Percentiles rank a stretch among this genome's conserved stretches.
These are phyloP conservation scores for Bolboschoenus planiculmis DNA, from an alignment of 176 grass and related monocot genomes.

Conservation along the genomic window DNA sequence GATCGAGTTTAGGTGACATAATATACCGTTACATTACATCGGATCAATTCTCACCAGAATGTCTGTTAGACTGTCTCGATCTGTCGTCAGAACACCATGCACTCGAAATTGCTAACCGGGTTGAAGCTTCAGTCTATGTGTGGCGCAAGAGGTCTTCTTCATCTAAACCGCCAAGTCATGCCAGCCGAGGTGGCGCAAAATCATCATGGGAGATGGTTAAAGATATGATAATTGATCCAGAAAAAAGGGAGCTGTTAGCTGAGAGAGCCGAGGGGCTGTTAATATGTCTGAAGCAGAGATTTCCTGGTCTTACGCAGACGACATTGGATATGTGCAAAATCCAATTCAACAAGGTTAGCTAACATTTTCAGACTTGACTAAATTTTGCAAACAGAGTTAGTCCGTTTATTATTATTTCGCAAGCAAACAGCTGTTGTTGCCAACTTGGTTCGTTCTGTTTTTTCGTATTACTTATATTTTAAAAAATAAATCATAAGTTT, in stretches of 20 bases:
- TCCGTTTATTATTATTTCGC: not conserved
- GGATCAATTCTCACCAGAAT: conserved; percentile 80
- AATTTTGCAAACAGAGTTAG: not conserved
- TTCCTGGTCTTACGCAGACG: conserved; percentile 85
- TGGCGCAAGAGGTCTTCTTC: conserved; percentile 52
- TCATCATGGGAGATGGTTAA: conserved; percentile 88
- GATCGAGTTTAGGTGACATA: conserved; percentile 64
- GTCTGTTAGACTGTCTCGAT: conserved; percentile 79
- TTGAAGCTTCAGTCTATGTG: conserved; percentile 76
- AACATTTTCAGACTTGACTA: not conserved
- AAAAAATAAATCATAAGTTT: not conserved
- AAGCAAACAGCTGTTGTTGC: not conserved
- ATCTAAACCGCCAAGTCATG: conserved; percentile 33
- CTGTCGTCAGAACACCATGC: conserved; percentile 84
- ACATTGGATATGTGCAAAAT: conserved; percentile 92
- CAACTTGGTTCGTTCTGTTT: not conserved
- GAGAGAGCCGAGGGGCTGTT: conserved; percentile 69
- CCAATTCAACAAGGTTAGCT: conserved; percentile 78
- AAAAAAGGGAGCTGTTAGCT: conserved; percentile 68
- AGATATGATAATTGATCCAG: conserved; percentile 65
- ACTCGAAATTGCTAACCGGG: conserved; percentile 66
- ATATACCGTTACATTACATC: conserved; percentile 75
- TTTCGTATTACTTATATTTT: not conserved
- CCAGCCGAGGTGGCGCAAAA: conserved; percentile 37
- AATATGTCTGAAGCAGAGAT: conserved; percentile 93